Percentiles rank a stretch among this genome's conserved stretches.
Conservation (phyloP, 2,329 filamentous ascomycete species). For the Aspergillus caelatus region DNA sequence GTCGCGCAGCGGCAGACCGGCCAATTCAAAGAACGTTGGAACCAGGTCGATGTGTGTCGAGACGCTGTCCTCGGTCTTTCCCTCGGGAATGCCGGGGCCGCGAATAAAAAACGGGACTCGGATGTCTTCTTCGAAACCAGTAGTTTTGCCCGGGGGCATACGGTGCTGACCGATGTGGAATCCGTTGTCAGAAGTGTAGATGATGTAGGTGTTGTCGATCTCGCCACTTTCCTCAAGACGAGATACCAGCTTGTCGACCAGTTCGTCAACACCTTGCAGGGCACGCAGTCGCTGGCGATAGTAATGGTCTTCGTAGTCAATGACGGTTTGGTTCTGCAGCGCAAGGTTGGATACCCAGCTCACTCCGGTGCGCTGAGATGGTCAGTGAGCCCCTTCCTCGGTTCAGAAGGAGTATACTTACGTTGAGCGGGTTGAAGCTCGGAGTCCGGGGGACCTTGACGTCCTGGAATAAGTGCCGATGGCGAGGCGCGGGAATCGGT, state of each 20-base stretch:
- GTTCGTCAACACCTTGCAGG: slow-evolving; percentile 58
- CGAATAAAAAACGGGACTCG: slow-evolving; percentile 63
- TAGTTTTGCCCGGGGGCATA: slow-evolving; percentile 60
- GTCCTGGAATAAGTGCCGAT: slow-evolving; percentile 64
- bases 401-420: slow-evolving; percentile 28
- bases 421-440: slow-evolving; percentile 68
- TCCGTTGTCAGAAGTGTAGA: slow-evolving; percentile 65
- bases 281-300: slow-evolving; percentile 54
- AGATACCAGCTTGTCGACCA: slow-evolving; percentile 51
- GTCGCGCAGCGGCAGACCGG: slow-evolving; percentile 42
- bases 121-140: slow-evolving; percentile 62
- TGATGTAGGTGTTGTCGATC: slow-evolving; percentile 60
- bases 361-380: slow-evolving; percentile 42
- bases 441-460: slow-evolving; percentile 62
- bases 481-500: slow-evolving; percentile 62
- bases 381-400: not conserved
- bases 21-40: slow-evolving; percentile 59
- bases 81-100: slow-evolving; percentile 57
- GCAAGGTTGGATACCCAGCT: slow-evolving; percentile 51
- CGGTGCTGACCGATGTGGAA: slow-evolving; percentile 65
- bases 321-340: slow-evolving; percentile 48
- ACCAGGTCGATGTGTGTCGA: slow-evolving; percentile 68
- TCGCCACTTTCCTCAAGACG: slow-evolving; percentile 45
- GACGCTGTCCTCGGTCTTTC: slow-evolving; percentile 48
- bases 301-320: slow-evolving; percentile 58